A percentile compares a stretch with the other conserved stretches of the same genome.
These are phyloP conservation scores for Globisporangium nagaii DNA, from an alignment of 352 stramenopile species.

Conservation along the genomic window DNA sequence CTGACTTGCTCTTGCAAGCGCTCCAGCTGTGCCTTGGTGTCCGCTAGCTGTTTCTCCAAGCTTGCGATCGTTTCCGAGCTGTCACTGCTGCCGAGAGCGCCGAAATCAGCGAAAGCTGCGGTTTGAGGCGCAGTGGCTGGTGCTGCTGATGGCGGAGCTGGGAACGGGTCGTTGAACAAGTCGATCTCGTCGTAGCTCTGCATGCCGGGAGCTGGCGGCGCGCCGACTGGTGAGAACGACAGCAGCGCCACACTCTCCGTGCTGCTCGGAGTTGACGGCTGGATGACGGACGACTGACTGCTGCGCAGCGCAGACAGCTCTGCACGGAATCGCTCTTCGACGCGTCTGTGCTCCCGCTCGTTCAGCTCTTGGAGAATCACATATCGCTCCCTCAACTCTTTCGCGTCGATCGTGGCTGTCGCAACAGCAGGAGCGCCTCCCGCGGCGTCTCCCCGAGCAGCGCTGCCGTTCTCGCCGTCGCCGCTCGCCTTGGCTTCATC, in stretches of 20 bases:
- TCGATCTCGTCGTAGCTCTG: slow-evolving; percentile 57
- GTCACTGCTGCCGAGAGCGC: neutral
- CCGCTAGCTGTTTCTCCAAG: slow-evolving; percentile 9
- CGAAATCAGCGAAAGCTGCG: neutral
- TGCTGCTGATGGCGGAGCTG: neutral
- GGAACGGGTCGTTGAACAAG: slow-evolving; percentile 24
- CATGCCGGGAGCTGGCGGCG: slow-evolving; percentile 3
- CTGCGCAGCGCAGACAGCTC: slow-evolving; percentile 6
- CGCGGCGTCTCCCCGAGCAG: slow-evolving; percentile 5
- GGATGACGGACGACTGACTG: slow-evolving; percentile 13
- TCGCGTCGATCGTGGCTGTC: slow-evolving; percentile 34
- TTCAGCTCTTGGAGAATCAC: slow-evolving; percentile 35
- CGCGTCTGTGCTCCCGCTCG: slow-evolving; percentile 25
- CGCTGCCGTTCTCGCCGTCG: slow-evolving; percentile 1
- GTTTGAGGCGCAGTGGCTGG: neutral
- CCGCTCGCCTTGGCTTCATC: slow-evolving; percentile 9
- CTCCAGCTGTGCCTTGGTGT: slow-evolving; percentile 4
- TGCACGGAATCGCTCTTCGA: slow-evolving; percentile 10
- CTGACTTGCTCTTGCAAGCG: slow-evolving; percentile 15
- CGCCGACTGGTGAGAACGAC: slow-evolving; percentile 30
- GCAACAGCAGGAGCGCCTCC: neutral
- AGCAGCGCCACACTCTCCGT: slow-evolving; percentile 30
- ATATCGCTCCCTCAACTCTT: slow-evolving; percentile 44
- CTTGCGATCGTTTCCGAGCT: neutral
- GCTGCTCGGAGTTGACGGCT: neutral